Evolutionary conservation across 805 yeast species (phyloP), one percentile per base, ranked within the genome.

Genomic region (Hanseniaspora occidentalis): DNA sequence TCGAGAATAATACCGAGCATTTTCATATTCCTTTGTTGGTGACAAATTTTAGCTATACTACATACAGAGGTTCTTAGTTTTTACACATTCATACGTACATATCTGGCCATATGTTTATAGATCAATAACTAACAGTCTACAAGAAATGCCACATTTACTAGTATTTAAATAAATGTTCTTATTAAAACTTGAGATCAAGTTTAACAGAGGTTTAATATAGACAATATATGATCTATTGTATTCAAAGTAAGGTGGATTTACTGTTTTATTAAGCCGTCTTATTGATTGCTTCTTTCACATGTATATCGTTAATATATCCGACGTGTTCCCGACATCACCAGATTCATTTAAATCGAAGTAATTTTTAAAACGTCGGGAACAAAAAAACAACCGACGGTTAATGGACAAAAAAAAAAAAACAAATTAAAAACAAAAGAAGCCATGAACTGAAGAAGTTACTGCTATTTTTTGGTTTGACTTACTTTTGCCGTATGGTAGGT

Each of bases 11-110:
- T 0, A 84, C 79, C 44, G 64, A 73, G 29, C 97, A 88, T 57
- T 88, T 85, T 60, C 97, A 88, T 56, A 80, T 88, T 41, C 97
- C 97, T 0, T 62, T 88, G 45, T 68, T 88, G 40, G 64, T 88
- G 43, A 77, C 95, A 35, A 84, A 84, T 54, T 84, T 80, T 61
- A 80, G 95, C 25, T 88, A 86, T 62, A 75, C 94, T 5, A 88
- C 96, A 0, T 88, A 88, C 63, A 71, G 96, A 42, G 97, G 97
- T 2, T 75, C 83, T 53, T 80, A 52, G 42, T 8, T n/a, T 13
- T n/a, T n/a, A n/a, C n/a, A n/a, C n/a, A n/a, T n/a, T n/a, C n/a
- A n/a, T n/a, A n/a, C n/a, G n/a, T n/a, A n/a, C n/a, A n/a, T n/a
- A n/a, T n/a, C n/a, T n/a, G n/a, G 9, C n/a, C 14, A n/a, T 37